These are phyloP conservation scores for Xylariaceae sp. DNA, from an alignment of 2,329 filamentous ascomycete genomes.

Conservation along the genomic window DNA sequence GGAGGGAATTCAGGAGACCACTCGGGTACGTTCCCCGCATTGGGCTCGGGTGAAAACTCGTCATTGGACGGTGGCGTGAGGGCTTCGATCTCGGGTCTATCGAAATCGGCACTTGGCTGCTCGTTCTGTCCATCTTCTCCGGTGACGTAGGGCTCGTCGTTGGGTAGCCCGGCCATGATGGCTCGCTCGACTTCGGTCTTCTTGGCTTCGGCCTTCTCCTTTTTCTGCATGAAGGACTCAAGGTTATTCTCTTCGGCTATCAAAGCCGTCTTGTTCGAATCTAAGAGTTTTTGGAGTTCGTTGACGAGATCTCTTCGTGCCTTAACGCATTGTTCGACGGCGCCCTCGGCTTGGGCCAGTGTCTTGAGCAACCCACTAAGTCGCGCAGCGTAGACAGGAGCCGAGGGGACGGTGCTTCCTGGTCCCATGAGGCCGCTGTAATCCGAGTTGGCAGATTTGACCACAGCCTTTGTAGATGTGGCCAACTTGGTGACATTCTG, in stretches of 20 bases:
- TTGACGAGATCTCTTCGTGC: constrained; percentile 73
- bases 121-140: constrained; percentile 42
- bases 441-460: constrained; percentile 71
- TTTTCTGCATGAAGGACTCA: constrained; percentile 62
- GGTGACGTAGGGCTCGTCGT: constrained; percentile 49
- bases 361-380: constrained; percentile 87
- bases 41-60: constrained; percentile 14
- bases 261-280: constrained; percentile 66
- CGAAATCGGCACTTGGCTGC: constrained; percentile 54
- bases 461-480: constrained; percentile 60
- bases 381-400: constrained; percentile 87
- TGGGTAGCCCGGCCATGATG: constrained; percentile 78
- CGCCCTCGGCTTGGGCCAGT: constrained; percentile 81
- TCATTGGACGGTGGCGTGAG: constrained; percentile 68
- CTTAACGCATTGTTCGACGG: constrained; percentile 85
- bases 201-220: constrained; percentile 69
- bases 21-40: constrained; percentile 11
- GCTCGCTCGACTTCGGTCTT: constrained; percentile 86
- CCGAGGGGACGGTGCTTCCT: constrained; percentile 63
- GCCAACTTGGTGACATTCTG: constrained; percentile 70
- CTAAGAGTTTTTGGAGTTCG: constrained; percentile 77
- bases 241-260: constrained; percentile 64
- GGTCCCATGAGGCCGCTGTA: constrained; percentile 81
- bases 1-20: constrained; percentile 22
- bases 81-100: constrained; percentile 77